These are phyloP conservation scores for Termitomyces sp. DNA, from an alignment of 768 basidiomycete genomes.

Conservation along the genomic window DNA sequence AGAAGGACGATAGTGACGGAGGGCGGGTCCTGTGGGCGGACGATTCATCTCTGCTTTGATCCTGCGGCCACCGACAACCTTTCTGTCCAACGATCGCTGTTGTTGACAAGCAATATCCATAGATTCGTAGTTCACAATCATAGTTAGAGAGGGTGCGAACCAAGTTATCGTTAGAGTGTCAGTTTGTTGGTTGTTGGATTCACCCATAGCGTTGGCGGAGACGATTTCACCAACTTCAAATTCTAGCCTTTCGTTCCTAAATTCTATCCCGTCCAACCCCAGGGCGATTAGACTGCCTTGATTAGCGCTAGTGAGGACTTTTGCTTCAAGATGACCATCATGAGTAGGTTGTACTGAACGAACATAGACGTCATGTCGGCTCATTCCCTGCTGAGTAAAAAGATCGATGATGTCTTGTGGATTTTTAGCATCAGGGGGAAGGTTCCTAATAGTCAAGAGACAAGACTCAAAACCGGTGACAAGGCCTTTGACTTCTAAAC, in stretches of 20 bases:
- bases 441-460: constrained; percentile 36
- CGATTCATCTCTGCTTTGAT: constrained; percentile 41
- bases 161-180: constrained; percentile 46
- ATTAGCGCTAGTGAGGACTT: constrained; percentile 35
- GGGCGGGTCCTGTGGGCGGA: constrained; percentile 24
- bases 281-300: constrained; percentile 33
- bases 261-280: constrained; percentile 43
- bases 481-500: constrained; percentile 37
- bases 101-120: constrained; percentile 26
- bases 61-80: constrained; percentile 31
- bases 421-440: constrained; percentile 32
- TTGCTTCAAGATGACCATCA: constrained; percentile 29
- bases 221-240: constrained; percentile 38
- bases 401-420: constrained; percentile 34
- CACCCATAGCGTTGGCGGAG: constrained; percentile 36
- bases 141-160: constrained; percentile 38
- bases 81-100: constrained; percentile 29
- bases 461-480: constrained; percentile 49
- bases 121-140: constrained; percentile 37
- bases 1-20: constrained; percentile 19
- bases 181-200: constrained; percentile 21
- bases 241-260: constrained; percentile 33
- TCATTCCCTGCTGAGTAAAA: constrained; percentile 37
- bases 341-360: constrained; percentile 22
- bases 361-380: constrained; percentile 26